Percentiles rank a stretch among this genome's conserved stretches.
phyloP scores from a whole-genome alignment of 2,329 filamentous ascomycete species.

The Polychaeton citri region DNA sequence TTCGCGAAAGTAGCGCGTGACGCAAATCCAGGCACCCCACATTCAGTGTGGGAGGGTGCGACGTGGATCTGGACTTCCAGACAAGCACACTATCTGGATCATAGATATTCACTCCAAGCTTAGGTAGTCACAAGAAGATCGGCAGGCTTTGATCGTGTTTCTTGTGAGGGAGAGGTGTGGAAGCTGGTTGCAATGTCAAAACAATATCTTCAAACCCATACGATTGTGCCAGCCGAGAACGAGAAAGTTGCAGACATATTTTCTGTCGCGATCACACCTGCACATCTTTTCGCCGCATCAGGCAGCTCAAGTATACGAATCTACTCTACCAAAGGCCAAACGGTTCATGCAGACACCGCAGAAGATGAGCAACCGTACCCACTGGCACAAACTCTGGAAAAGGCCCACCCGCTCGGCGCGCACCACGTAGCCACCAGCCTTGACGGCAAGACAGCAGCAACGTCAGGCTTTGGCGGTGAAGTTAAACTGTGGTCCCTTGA shows the following conservation, averaged over 20 bases:
- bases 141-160: too few relatives aligned
- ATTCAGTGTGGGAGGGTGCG: too few relatives aligned
- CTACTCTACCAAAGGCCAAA: slow-evolving; percentile 50
- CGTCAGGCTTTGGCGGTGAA: slow-evolving; percentile 79
- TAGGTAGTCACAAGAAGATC: too few relatives aligned
- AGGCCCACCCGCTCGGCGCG: slow-evolving; percentile 76
- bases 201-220: slow-evolving; percentile 91
- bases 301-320: slow-evolving; percentile 73
- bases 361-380: slow-evolving; percentile 47
- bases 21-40: too few relatives aligned
- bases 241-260: slow-evolving; percentile 21
- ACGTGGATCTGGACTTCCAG: too few relatives aligned
- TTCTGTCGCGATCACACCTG: slow-evolving; percentile 23
- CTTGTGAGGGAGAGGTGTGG: too few relatives aligned
- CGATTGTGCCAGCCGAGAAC: slow-evolving; percentile 52
- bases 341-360: slow-evolving; percentile 26
- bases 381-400: slow-evolving; percentile 63
- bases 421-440: slow-evolving; percentile 69
- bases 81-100: too few relatives aligned
- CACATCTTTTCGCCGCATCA: slow-evolving; percentile 61
- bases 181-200: slow-evolving; percentile 63
- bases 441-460: slow-evolving; percentile 61
- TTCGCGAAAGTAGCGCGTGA: too few relatives aligned
- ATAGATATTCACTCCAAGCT: too few relatives aligned
- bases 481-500: slow-evolving; percentile 66